A percentile compares a stretch with the other conserved stretches of the same genome.
Conservation (phyloP, 495 filamentous ascomycete species). For the Bryoglossum gracile region DNA sequence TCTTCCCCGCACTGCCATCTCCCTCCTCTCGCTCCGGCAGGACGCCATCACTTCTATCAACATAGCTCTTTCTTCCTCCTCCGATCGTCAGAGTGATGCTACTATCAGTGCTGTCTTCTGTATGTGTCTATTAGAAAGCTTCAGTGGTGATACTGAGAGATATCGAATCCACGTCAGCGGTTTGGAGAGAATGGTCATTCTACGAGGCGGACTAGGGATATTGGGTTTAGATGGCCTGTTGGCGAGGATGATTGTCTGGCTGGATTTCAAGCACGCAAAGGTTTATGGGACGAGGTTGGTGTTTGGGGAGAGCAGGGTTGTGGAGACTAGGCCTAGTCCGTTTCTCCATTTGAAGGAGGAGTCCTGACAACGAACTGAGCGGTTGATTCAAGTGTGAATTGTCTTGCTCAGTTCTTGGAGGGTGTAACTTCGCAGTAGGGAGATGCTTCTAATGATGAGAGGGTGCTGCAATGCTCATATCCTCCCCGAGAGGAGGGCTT, state of each 20-base stretch:
- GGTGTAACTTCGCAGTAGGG: no score
- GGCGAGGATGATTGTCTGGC: slow-evolving; percentile 5
- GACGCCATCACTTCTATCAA: slow-evolving; percentile 1
- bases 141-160: background rate
- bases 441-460: no score
- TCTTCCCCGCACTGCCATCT: background rate
- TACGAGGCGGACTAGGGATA: slow-evolving; percentile 6
- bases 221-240: slow-evolving; percentile 5
- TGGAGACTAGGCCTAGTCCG: background rate
- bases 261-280: slow-evolving; percentile 2
- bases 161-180: slow-evolving; percentile 6
- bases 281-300: background rate
- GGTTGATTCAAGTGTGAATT: background rate
- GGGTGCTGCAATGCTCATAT: no score
- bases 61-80: background rate
- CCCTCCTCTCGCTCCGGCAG: background rate
- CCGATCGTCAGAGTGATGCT: background rate
- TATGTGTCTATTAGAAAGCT: background rate
- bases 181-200: slow-evolving; percentile 3
- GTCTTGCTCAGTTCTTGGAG: background rate
- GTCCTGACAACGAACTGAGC: background rate
- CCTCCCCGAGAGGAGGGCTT: no score
- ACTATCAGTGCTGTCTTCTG: background rate
- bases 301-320: background rate
- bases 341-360: background rate